Conservation (phyloP, 805 yeast genomes). For the Starmerella sirachaensis region DNA sequence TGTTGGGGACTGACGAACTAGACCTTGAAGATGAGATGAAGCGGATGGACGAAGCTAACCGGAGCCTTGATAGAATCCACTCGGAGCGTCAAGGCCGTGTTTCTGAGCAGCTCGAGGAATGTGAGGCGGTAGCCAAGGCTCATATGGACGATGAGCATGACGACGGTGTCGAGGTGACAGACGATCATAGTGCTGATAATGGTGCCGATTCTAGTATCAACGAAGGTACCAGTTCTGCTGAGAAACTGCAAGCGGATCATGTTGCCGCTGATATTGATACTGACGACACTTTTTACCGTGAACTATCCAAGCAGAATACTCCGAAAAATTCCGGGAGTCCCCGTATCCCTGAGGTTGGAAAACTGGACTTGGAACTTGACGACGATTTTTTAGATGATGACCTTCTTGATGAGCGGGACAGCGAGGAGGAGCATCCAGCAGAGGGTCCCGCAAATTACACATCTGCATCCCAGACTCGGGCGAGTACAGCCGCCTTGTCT, state of each 20-base stretch:
- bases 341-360: neutral
- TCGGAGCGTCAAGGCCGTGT: too few relatives aligned
- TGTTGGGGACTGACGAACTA: too few relatives aligned
- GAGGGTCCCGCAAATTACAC: neutral
- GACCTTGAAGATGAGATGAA: constrained; percentile 2
- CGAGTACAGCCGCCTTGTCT: constrained; percentile 16
- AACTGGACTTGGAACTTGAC: constrained; percentile 17
- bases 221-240: neutral
- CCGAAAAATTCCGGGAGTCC: too few relatives aligned
- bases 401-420: too few relatives aligned
- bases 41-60: too few relatives aligned
- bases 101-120: too few relatives aligned
- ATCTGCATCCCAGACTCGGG: neutral
- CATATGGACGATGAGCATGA: neutral
- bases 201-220: constrained; percentile 6
- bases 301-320: too few relatives aligned
- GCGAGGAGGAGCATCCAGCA: constrained; percentile 6
- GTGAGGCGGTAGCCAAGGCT: too few relatives aligned
- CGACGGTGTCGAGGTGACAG: neutral
- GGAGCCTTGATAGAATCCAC: too few relatives aligned
- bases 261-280: constrained; percentile 1
- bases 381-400: constrained; percentile 22
- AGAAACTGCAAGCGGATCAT: neutral
- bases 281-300: too few relatives aligned
- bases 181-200: constrained; percentile 1